phyloP scores from a whole-genome alignment of 2,329 filamentous ascomycete species.

The Neonectria sp. region DNA sequence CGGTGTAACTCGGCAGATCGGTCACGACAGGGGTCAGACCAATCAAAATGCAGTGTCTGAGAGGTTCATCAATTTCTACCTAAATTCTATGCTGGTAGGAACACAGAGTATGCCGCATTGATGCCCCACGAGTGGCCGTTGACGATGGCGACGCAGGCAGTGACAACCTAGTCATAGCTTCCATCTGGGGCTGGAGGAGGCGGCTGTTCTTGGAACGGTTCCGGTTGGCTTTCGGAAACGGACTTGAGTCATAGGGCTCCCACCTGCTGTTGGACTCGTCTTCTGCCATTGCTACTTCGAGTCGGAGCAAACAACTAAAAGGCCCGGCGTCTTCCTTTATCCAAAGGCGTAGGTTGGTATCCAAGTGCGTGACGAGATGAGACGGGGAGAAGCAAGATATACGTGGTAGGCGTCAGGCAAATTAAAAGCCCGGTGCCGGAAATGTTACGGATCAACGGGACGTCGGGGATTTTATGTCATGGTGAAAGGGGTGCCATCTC shows the following conservation, averaged over 20 bases:
- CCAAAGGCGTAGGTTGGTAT: not conserved
- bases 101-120: constrained; percentile 39
- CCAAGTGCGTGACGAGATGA: not conserved
- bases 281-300: not conserved
- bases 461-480: not conserved
- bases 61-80: not conserved
- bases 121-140: constrained; percentile 61
- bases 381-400: not conserved
- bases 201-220: not conserved
- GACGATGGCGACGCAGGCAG: constrained; percentile 51
- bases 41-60: not conserved
- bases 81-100: constrained; percentile 8
- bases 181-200: constrained; percentile 56
- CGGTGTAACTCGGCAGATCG: not conserved
- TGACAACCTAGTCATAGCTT: constrained; percentile 64
- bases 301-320: not conserved
- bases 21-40: not conserved
- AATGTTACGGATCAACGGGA: constrained; percentile 1
- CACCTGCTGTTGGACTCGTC: not conserved
- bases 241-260: not conserved
- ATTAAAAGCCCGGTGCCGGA: not conserved
- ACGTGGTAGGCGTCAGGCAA: not conserved
- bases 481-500: not conserved
- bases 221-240: not conserved
- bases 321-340: not conserved